Base-by-base conservation (phyloP, 805 yeast genomes). In the Barnettozyma wickerhamii region DNA sequence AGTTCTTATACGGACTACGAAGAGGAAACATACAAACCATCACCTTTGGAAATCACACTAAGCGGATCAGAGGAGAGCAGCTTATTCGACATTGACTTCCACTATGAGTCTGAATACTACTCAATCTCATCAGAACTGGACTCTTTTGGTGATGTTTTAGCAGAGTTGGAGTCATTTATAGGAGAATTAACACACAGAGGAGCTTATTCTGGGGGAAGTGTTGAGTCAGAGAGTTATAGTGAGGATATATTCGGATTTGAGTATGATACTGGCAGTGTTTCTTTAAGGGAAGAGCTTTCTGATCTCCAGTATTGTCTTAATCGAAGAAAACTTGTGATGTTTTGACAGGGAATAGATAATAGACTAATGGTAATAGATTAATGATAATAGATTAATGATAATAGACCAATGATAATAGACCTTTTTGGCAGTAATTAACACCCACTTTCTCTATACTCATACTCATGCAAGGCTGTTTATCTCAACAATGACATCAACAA, bases 191-290 rank as follows among this genome's bases (percentile, higher is more conserved):
- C 10, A 30, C 20, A 19, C 23, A 24, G 24, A 7, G 18, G 7
- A 6, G 21, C n/a, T n/a, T n/a, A n/a, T n/a, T n/a, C n/a, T n/a
- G n/a, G n/a, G n/a, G n/a, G n/a, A n/a, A n/a, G n/a, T n/a, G n/a
- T n/a, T n/a, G n/a, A n/a, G n/a, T n/a, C n/a, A n/a, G n/a, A n/a
- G n/a, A n/a, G n/a, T n/a, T n/a, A n/a, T n/a, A n/a, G n/a, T n/a
- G 35, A 40, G 14, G 42, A 40, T 26, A 40, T 40, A 14, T 40
- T 40, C 30, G 42, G 38, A 9, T 35, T 40, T 30, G 42, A 40
- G 13, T 13, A 13, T 15, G 42, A 40, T 19, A 5, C 10, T 19
- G 26, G 17, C 19, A 14, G 6, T 12, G 10, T 23, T 23, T 23
- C 19, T 19, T 17, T 18, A 15, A 5, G 5, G n/a, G 37, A 35